Percentiles rank a stretch among this genome's conserved stretches.
Conservation (phyloP, 345 rosid genomes). For the Eutrema yunnanense region DNA sequence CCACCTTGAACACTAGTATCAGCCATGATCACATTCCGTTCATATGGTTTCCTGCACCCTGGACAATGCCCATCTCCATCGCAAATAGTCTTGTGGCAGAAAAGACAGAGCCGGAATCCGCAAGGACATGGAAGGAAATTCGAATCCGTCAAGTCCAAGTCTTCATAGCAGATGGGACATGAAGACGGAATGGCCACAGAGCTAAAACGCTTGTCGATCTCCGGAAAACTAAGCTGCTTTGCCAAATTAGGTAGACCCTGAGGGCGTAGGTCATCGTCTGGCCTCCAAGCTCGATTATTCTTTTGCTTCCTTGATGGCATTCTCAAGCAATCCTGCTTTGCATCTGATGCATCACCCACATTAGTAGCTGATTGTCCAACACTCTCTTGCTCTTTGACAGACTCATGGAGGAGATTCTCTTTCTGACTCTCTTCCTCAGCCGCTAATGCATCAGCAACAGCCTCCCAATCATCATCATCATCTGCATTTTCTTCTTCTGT, state of each 20-base stretch:
- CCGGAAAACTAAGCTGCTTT: conserved; percentile 61
- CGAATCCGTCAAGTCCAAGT: conserved; percentile 77
- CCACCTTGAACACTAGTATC: conserved; percentile 57
- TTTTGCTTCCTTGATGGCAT: conserved; percentile 25
- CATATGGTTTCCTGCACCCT: conserved; percentile 82
- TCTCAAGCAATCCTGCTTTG: conserved; percentile 26
- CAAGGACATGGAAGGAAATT: conserved; percentile 84
- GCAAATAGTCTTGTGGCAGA: conserved; percentile 90
- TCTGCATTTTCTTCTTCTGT: conserved; percentile 65
- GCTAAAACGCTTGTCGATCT: conserved; percentile 35
- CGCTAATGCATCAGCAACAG: conserved; percentile 88
- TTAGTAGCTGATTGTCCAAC: conserved; percentile 19
- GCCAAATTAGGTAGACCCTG: conserved; percentile 70
- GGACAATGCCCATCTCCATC: conserved; percentile 99
- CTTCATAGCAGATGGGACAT: conserved; percentile 79
- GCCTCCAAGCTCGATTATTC: conserved; percentile 67
- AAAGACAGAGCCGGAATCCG: conserved; percentile 84
- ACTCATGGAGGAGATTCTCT: conserved; percentile 18
- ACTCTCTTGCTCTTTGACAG: conserved; percentile 20
- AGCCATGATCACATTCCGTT: conserved; percentile 36
- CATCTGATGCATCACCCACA: conserved; percentile 13
- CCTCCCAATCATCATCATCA: conserved; percentile 84
- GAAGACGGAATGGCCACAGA: conserved; percentile 36
- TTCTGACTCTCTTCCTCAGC: conserved; percentile 44
- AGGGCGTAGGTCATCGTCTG: conserved; percentile 73